Evolutionary conservation across 371 early-diverging fungal species (phyloP), one percentile per base, ranked within the genome.

Genomic region (Syncephalastrum monosporum): DNA sequence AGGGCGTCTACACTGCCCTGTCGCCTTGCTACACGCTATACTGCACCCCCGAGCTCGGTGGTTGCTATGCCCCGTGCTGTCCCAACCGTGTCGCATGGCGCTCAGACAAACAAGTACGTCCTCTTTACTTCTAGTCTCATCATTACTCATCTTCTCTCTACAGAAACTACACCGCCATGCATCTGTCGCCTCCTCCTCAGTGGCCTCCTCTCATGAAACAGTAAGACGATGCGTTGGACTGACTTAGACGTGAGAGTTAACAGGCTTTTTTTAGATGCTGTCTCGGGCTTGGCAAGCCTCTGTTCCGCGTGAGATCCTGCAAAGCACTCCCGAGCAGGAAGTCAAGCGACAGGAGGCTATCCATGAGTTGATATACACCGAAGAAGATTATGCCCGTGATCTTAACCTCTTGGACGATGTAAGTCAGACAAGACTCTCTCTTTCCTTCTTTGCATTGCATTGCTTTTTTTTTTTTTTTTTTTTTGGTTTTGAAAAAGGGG

Each of bases 291-390:
- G 91, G 92, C 86, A 87, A 41, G 83, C 78, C 41, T 71, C 81
- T 5, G 90, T 89, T 3, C 82, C 93, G 3, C 83, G 82, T 53
- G 89, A 88, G 8, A 77, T 96, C 15, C 65, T 89, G 4, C 83
- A 89, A 27, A 81, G 85, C 0, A 82, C 91, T 5, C 86, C 91
- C 12, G 75, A 83, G 24, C 64, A 81, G 42, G 97, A 97, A 70
- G 84, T 87, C 60, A 89, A 88, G 57, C 82, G 97, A 1, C 97
- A 97, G 66, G 96, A 97, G 69, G 89, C 89, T 14, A 92, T 97
- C 60, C 94, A 87, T 71, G 97, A 97, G 74, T 57, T 96, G 42
- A 90, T 97, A 42, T 84, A 91, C 53, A 93, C 92, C 3, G 96
- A 96, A 66, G 87, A 88, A 61, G 93, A 95, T 67, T 97, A 90